Evolutionary conservation across 192 early-diverging fungal species (phyloP).

Genomic region (Coemansia umbellata): DNA sequence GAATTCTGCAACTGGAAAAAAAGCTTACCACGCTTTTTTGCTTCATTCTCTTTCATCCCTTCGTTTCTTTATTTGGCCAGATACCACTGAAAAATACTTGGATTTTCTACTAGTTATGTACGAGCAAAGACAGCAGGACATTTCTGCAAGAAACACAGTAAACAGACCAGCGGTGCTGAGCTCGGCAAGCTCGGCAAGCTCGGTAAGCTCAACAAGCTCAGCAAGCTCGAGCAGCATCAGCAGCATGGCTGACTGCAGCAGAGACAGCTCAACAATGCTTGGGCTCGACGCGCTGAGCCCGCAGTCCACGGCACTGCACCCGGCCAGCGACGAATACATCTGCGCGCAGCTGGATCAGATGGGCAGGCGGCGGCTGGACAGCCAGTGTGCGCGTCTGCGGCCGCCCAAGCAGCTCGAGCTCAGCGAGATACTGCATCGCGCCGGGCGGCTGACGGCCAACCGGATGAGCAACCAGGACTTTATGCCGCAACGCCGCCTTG

Average conservation of each 20-base stretch:
- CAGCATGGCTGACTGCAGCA: background rate
- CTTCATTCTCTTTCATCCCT: too few species aligned
- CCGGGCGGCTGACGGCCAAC: slow-evolving; percentile 18
- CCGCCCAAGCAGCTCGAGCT: slow-evolving; percentile 16
- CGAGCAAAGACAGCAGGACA: too few species aligned
- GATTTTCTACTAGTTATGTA: too few species aligned
- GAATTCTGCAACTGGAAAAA: too few species aligned
- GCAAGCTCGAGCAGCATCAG: background rate
- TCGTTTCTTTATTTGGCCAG: too few species aligned
- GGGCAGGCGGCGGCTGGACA: slow-evolving; percentile 23
- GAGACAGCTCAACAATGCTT: background rate
- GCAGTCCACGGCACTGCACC: background rate
- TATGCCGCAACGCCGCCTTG: slow-evolving; percentile 15
- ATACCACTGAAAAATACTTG: too few species aligned
- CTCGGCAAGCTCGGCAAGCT: too few species aligned
- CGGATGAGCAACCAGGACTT: slow-evolving; percentile 39
- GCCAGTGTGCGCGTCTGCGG: slow-evolving; percentile 19
- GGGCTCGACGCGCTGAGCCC: background rate
- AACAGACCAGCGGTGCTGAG: too few species aligned
- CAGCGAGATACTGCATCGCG: slow-evolving; percentile 31
- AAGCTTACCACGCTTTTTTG: too few species aligned
- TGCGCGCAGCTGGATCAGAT: slow-evolving; percentile 31
- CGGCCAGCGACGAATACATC: slow-evolving; percentile 11
- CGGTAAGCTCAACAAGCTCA: background rate
- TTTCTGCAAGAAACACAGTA: too few species aligned